Evolutionary conservation across 2,329 filamentous ascomycete species (phyloP).

Genomic region (Ceratocystis ficicola): DNA sequence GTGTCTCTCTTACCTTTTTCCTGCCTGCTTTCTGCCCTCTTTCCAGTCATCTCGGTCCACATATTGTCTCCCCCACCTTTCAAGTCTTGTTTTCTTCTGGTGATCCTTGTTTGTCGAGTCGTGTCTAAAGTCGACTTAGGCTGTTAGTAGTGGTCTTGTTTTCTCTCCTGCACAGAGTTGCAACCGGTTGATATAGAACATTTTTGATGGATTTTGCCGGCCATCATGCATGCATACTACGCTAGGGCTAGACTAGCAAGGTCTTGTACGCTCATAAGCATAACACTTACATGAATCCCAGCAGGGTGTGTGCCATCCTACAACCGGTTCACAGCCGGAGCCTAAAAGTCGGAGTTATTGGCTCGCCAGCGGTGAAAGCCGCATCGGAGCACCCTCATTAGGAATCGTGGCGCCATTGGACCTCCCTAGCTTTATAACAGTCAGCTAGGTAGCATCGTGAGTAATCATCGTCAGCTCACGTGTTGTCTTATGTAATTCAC

Average conservation of each 20-base stretch:
- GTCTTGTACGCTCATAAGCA: no score
- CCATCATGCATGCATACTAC: neutral
- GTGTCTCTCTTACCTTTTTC: neutral
- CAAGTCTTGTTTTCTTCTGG: neutral
- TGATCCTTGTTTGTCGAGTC: neutral
- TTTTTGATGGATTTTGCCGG: conserved; percentile 11
- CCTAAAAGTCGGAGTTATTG: neutral
- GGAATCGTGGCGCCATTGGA: neutral
- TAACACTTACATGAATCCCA: no score
- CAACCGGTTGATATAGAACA: neutral
- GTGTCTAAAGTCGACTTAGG: neutral
- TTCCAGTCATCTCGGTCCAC: neutral
- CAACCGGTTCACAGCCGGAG: neutral
- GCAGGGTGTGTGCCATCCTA: neutral
- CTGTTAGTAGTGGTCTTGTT: neutral
- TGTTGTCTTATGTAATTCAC: neutral
- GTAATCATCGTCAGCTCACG: neutral
- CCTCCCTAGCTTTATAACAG: neutral
- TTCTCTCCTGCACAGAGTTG: neutral
- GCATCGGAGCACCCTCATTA: neutral
- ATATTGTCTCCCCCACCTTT: conserved; percentile 7
- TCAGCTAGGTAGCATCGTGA: neutral
- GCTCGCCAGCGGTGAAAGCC: neutral
- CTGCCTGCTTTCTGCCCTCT: neutral
- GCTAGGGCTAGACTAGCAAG: neutral